A percentile compares a stretch with the other conserved stretches of the same genome.
These are phyloP conservation scores for Pseudohalonectria lignicola DNA, from an alignment of 2,329 filamentous ascomycete genomes.

Conservation along the genomic window DNA sequence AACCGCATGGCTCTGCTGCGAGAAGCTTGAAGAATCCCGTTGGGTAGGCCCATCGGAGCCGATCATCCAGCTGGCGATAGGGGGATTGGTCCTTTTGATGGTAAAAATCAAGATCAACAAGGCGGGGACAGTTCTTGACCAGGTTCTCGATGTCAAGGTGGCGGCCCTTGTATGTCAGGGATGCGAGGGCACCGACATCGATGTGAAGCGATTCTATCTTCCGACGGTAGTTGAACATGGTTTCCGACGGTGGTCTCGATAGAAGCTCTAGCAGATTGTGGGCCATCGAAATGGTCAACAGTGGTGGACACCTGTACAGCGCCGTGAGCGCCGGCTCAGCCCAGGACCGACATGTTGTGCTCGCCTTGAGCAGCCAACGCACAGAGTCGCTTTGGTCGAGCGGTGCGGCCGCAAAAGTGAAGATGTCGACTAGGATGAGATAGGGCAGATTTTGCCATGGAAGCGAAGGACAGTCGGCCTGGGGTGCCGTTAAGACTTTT, in stretches of 20 bases:
- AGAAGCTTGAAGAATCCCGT: slow-evolving; percentile 54
- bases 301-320: slow-evolving; percentile 58
- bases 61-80: slow-evolving; percentile 45
- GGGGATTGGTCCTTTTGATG: slow-evolving; percentile 59
- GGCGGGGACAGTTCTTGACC: slow-evolving; percentile 51
- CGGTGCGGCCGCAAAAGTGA: slow-evolving; percentile 53
- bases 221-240: slow-evolving; percentile 51
- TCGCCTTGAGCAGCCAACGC: slow-evolving; percentile 55
- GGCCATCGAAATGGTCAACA: slow-evolving; percentile 36
- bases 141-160: slow-evolving; percentile 37
- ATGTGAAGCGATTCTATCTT: slow-evolving; percentile 63
- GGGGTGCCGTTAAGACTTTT: no score
- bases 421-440: slow-evolving; percentile 57
- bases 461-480: background rate
- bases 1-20: slow-evolving; percentile 17
- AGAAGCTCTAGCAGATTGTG: slow-evolving; percentile 40
- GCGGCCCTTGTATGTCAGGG: slow-evolving; percentile 38
- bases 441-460: slow-evolving; percentile 26
- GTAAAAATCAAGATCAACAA: slow-evolving; percentile 61
- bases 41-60: slow-evolving; percentile 60
- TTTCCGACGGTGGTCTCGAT: slow-evolving; percentile 34
- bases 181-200: slow-evolving; percentile 48
- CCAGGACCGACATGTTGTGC: slow-evolving; percentile 53
- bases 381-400: slow-evolving; percentile 31
- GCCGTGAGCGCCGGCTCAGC: slow-evolving; percentile 62